A percentile compares a stretch with the other conserved stretches of the same genome.
These are phyloP conservation scores for Nemophila menziesii DNA, from an alignment of 257 asterid species.

Conservation along the genomic window DNA sequence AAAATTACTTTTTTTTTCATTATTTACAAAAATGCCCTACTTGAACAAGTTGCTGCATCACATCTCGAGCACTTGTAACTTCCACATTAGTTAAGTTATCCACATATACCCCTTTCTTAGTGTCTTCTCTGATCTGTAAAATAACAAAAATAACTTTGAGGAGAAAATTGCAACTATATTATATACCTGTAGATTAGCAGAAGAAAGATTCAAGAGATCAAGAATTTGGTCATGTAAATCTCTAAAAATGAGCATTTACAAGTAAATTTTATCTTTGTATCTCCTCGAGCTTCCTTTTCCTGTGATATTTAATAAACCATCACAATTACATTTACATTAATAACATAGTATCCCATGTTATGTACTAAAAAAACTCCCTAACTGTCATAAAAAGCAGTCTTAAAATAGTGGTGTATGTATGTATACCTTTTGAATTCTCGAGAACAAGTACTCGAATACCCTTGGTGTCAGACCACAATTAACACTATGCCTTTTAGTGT, in stretches of 20 bases:
- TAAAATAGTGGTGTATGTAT: constrained; percentile 2
- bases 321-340: not conserved
- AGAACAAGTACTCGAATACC: constrained; percentile 83
- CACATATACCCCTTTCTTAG: constrained; percentile 82
- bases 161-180: not conserved
- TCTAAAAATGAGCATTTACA: constrained; percentile 90
- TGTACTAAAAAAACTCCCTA: not conserved
- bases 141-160: not conserved
- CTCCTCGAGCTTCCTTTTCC: constrained; percentile 93
- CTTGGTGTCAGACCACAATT: constrained; percentile 97
- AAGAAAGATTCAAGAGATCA: constrained; percentile 84
- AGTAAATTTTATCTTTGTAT: constrained; percentile 67
- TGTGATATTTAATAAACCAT: constrained; percentile 18
- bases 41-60: constrained; percentile 89
- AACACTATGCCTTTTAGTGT: constrained; percentile 82
- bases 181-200: constrained; percentile 73
- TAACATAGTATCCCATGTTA: not conserved
- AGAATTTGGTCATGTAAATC: constrained; percentile 88
- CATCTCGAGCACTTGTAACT: constrained; percentile 87
- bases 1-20: constrained; percentile 4
- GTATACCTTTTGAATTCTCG: constrained; percentile 85
- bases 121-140: constrained; percentile 84
- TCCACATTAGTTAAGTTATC: constrained; percentile 88
- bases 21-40: constrained; percentile 18
- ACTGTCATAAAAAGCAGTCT: constrained; percentile 5